These are phyloP conservation scores for Physaria fendleri DNA, from an alignment of 345 rosid species.

Conservation along the genomic window DNA sequence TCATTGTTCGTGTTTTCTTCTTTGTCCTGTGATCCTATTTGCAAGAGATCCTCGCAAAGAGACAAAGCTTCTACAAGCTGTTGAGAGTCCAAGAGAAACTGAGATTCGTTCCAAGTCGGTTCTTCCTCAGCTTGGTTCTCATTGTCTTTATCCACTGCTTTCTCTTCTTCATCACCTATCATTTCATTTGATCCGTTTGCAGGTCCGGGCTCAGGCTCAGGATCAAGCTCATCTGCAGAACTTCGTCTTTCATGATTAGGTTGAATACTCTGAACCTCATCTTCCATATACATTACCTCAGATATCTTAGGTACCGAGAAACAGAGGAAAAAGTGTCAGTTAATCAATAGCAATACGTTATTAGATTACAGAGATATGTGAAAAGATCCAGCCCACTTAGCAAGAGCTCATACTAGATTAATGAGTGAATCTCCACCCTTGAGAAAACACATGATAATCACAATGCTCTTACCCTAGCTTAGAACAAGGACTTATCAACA, in stretches of 20 bases:
- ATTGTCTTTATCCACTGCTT: neutral
- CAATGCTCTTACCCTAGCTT: neutral
- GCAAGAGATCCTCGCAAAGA: constrained; percentile 75
- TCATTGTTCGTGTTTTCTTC: constrained; percentile 41
- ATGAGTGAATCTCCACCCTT: neutral
- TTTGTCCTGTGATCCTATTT: constrained; percentile 83
- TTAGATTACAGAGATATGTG: neutral
- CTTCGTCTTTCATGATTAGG: constrained; percentile 33
- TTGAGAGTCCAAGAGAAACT: constrained; percentile 66
- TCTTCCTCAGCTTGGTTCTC: constrained; percentile 50
- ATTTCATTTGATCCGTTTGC: constrained; percentile 26
- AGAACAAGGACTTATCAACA: neutral
- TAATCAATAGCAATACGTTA: neutral
- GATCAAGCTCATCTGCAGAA: constrained; percentile 27
- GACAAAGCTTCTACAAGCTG: constrained; percentile 93
- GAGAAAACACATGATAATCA: neutral
- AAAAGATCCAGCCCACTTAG: neutral
- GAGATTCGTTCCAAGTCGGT: constrained; percentile 73
- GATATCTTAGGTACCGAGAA: constrained; percentile 23
- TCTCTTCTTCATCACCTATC: constrained; percentile 19
- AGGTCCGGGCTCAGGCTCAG: constrained; percentile 23
- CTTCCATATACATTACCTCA: constrained; percentile 34
- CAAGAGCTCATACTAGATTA: no score
- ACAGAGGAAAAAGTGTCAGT: neutral
- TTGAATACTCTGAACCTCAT: constrained; percentile 40